phyloP scores from a whole-genome alignment of 768 basidiomycete genomes.

The Mycena vitilis region DNA sequence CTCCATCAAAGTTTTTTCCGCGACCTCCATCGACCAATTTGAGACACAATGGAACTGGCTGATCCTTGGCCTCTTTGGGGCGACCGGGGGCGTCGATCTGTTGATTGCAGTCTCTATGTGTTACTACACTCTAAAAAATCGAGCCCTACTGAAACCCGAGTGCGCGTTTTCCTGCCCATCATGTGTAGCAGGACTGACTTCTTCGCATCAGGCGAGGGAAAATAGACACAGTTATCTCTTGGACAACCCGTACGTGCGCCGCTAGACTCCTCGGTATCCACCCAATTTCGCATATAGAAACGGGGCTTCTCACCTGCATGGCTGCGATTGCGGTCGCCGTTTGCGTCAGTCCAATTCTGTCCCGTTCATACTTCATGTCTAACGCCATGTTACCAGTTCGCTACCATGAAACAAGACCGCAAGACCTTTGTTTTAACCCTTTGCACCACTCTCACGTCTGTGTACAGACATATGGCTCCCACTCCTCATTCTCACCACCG shows the following conservation, averaged over 20 bases:
- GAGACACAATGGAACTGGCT: conserved; percentile 33
- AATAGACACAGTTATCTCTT: conserved; percentile 26
- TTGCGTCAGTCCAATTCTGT: conserved; percentile 2
- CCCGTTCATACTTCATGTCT: background rate
- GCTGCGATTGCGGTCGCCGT: conserved; percentile 26
- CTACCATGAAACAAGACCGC: conserved; percentile 24
- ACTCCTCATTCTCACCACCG: conserved; percentile 29
- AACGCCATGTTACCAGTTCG: conserved; percentile 21
- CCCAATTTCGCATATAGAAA: conserved; percentile 8
- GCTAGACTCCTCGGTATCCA: too few relatives aligned
- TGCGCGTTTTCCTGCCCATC: background rate
- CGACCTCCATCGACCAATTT: conserved; percentile 22
- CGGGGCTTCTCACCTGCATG: conserved; percentile 30
- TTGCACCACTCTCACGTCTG: background rate
- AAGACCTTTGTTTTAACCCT: background rate
- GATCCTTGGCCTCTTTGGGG: conserved; percentile 22
- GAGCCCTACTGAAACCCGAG: conserved; percentile 17
- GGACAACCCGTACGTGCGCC: conserved; percentile 29
- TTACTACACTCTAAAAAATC: conserved; percentile 25
- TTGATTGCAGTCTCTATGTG: conserved; percentile 27
- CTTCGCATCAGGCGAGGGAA: background rate
- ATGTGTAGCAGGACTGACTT: background rate
- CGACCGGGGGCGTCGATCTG: conserved; percentile 27
- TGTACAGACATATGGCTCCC: conserved; percentile 30
- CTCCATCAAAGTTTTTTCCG: conserved; percentile 26